A percentile compares a stretch with the other conserved stretches of the same genome.
These are phyloP conservation scores for Nakaseomyces bracarensis DNA, from an alignment of 1,139 yeast genomes.

Conservation along the genomic window DNA sequence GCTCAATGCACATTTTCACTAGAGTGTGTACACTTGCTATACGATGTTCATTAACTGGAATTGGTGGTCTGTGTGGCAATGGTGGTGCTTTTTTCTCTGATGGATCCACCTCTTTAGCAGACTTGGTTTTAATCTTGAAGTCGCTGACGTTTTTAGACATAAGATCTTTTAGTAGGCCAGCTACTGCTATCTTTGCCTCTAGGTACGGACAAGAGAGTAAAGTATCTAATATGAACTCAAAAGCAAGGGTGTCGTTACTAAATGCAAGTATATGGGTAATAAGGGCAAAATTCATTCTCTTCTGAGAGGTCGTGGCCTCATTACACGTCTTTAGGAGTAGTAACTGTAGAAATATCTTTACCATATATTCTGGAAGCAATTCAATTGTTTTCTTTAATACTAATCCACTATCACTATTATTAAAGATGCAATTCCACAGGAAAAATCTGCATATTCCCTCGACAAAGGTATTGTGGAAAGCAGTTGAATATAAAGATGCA, in stretches of 20 bases:
- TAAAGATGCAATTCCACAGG: conserved; percentile 35
- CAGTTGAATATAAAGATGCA: conserved; percentile 31
- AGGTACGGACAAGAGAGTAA: conserved; percentile 61
- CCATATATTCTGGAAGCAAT: conserved; percentile 27
- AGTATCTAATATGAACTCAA: conserved; percentile 56
- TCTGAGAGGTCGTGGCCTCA: conserved; percentile 23
- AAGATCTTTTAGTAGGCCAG: conserved; percentile 62
- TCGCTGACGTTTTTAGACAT: conserved; percentile 31
- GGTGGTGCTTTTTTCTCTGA: conserved; percentile 13
- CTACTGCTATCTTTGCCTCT: conserved; percentile 48
- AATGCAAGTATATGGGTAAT: conserved; percentile 49
- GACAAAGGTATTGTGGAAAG: conserved; percentile 28
- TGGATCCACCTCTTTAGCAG: neutral
- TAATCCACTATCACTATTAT: neutral
- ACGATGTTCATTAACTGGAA: conserved; percentile 23
- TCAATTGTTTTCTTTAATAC: neutral
- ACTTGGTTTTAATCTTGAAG: neutral
- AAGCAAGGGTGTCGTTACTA: conserved; percentile 49
- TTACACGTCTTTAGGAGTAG: conserved; percentile 36
- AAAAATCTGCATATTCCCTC: conserved; percentile 38
- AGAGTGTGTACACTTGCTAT: conserved; percentile 29
- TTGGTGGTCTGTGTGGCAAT: conserved; percentile 27
- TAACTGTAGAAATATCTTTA: conserved; percentile 40
- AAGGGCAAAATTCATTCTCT: conserved; percentile 37
- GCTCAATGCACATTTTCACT: conserved; percentile 19